Conservation (phyloP, 1,284 basidiomycete species). For the Trichosporon asahii region DNA sequence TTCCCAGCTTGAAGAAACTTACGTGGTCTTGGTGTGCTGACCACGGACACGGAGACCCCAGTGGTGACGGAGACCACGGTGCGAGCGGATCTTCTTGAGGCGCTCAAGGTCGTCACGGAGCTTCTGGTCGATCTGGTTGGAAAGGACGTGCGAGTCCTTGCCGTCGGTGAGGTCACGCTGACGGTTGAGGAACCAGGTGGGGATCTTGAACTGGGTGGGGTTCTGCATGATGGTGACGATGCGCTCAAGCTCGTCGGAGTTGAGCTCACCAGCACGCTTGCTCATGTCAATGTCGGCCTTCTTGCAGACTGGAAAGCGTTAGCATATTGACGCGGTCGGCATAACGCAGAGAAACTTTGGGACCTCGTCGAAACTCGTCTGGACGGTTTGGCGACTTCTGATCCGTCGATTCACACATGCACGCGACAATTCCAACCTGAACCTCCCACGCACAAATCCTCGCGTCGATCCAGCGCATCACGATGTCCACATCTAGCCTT, state of each 20-base stretch:
- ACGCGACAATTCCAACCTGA: background rate
- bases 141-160: slow-evolving; percentile 93
- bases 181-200: slow-evolving; percentile 98
- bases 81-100: slow-evolving; percentile 98
- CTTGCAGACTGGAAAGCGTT: slow-evolving; percentile 73
- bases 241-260: slow-evolving; percentile 96
- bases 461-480: background rate
- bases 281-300: slow-evolving; percentile 99
- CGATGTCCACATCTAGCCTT: background rate
- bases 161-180: slow-evolving; percentile 98
- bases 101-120: slow-evolving; percentile 97
- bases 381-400: background rate
- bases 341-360: background rate
- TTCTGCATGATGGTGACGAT: slow-evolving; percentile 99
- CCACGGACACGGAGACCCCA: slow-evolving; percentile 94
- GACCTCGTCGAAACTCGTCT: background rate
- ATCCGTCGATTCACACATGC: background rate
- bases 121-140: slow-evolving; percentile 97
- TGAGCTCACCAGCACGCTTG: slow-evolving; percentile 95
- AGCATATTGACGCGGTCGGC: background rate
- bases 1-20: slow-evolving; percentile 20
- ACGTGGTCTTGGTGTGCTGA: slow-evolving; percentile 98
- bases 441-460: background rate
- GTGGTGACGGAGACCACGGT: slow-evolving; percentile 96
- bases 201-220: slow-evolving; percentile 98